Evolutionary conservation across 148 eudicot genomes (phyloP).

Genomic region (Chenopodium quinoa): DNA sequence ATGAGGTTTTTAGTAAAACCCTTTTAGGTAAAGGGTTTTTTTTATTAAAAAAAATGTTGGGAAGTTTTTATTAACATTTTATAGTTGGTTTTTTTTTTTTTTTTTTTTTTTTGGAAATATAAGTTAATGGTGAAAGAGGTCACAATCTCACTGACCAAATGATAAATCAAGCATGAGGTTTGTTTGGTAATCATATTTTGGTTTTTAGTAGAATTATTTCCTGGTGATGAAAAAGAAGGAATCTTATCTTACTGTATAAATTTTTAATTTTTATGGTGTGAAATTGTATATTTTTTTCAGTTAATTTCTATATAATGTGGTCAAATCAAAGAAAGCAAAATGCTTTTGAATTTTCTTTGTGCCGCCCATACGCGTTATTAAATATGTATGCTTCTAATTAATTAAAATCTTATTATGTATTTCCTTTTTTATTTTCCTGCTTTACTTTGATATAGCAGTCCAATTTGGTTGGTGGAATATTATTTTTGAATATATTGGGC

Average conservation of each 20-base stretch:
- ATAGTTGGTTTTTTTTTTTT: no score
- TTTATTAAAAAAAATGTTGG: not conserved
- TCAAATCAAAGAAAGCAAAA: conserved; percentile 36
- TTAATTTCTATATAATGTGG: conserved; percentile 20
- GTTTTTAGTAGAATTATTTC: not conserved
- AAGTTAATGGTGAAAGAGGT: conserved; percentile 8
- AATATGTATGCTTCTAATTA: conserved; percentile 16
- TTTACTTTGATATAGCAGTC: conserved; percentile 18
- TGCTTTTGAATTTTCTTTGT: conserved; percentile 28
- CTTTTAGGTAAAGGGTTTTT: conserved; percentile 21
- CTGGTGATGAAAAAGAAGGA: not conserved
- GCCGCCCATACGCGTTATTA: not conserved
- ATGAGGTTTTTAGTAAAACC: conserved; percentile 14
- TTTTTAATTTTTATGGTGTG: conserved; percentile 2
- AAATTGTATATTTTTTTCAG: not conserved
- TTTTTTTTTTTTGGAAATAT: not conserved
- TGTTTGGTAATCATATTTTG: conserved; percentile 13
- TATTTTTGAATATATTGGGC: conserved; percentile 9
- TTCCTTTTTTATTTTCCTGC: not conserved
- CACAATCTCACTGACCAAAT: conserved; percentile 22
- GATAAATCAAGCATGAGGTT: conserved; percentile 31
- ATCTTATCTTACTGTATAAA: not conserved
- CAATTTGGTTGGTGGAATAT: conserved; percentile 10
- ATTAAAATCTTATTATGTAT: not conserved
- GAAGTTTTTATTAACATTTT: not conserved